These are phyloP conservation scores for Oropetium thomaeum DNA, from an alignment of 176 grass and related monocot genomes.

Conservation along the genomic window DNA sequence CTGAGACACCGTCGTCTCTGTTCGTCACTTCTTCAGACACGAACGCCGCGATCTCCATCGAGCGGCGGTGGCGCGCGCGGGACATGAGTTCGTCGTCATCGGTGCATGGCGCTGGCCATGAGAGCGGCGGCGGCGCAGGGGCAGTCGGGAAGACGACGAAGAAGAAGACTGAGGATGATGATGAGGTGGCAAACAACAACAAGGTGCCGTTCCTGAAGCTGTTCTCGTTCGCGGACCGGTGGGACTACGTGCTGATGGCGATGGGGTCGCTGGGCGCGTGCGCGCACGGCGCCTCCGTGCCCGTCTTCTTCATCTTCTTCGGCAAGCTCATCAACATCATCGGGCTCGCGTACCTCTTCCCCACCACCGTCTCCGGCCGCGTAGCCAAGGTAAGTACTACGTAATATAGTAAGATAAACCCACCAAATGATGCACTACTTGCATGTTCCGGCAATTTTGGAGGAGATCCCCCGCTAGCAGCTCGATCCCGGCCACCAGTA, in stretches of 20 bases:
- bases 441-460: background rate
- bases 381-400: constrained; percentile 57
- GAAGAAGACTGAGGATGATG: background rate
- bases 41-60: constrained; percentile 13
- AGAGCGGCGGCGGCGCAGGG: background rate
- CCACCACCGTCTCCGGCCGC: constrained; percentile 61
- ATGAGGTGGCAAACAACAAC: background rate
- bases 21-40: background rate
- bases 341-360: constrained; percentile 93
- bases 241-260: constrained; percentile 92
- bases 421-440: too few relatives aligned
- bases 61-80: background rate
- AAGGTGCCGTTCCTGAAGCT: constrained; percentile 98
- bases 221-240: constrained; percentile 91
- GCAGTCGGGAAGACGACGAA: background rate
- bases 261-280: constrained; percentile 82
- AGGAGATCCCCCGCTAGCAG: too few relatives aligned
- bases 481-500: too few relatives aligned
- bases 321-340: constrained; percentile 99
- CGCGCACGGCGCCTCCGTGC: constrained; percentile 92
- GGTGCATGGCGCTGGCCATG: constrained; percentile 25
- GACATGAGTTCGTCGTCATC: constrained; percentile 37
- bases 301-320: constrained; percentile 99
- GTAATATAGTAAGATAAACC: too few relatives aligned
- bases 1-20: background rate